These are phyloP conservation scores for Candida coquimbonensis DNA, from an alignment of 805 yeast genomes.

Conservation along the genomic window DNA sequence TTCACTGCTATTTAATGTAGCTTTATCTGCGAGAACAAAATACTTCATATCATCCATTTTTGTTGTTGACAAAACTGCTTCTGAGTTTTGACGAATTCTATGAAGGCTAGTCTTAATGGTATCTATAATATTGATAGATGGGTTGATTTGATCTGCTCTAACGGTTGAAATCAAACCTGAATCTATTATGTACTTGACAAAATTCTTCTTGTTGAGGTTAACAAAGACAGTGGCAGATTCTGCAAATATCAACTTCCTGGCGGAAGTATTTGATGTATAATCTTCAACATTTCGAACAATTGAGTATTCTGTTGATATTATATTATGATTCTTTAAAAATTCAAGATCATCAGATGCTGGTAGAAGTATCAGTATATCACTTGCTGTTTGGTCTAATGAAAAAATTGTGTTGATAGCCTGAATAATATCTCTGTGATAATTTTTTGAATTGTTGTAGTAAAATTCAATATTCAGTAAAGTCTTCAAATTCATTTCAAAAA, in stretches of 20 bases:
- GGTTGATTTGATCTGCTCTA: conserved; percentile 1
- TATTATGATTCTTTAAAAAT: not conserved
- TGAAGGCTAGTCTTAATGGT: not conserved
- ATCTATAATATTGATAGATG: not conserved
- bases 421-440: conserved; percentile 89
- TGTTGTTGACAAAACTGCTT: not conserved
- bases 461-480: conserved; percentile 80
- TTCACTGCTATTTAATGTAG: not conserved
- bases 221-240: not conserved
- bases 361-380: conserved; percentile 1
- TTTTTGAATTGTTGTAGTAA: conserved; percentile 91
- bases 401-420: conserved; percentile 24
- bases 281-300: conserved; percentile 2
- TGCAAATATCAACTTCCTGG: conserved; percentile 1
- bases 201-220: not conserved
- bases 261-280: not conserved
- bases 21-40: conserved; percentile 1
- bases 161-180: not conserved
- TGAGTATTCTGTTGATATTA: not conserved
- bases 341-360: not conserved
- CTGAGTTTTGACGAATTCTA: not conserved
- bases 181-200: conserved; percentile 4
- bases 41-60: not conserved
- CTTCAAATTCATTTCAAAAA: not conserved
- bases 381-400: not conserved